Evolutionary conservation across 768 basidiomycete genomes (phyloP).

Genomic region (Hebeloma cylindrosporum): DNA sequence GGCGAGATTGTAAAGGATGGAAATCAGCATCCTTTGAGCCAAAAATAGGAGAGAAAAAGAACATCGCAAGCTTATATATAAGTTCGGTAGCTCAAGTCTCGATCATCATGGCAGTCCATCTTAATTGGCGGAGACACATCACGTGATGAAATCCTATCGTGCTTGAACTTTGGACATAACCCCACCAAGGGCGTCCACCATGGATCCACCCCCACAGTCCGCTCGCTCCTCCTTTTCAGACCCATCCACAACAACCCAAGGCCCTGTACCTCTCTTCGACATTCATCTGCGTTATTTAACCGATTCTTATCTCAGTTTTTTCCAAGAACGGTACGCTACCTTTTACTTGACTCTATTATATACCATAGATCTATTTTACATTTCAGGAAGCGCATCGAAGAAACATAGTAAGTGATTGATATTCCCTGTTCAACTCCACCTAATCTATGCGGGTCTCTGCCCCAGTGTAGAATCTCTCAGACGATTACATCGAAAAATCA

Average conservation of each 20-base stretch:
- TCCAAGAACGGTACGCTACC: conserved; percentile 71
- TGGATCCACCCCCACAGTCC: conserved; percentile 34
- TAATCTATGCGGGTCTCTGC: conserved; percentile 6
- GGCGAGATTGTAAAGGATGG: conserved; percentile 25
- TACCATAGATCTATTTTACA: conserved; percentile 20
- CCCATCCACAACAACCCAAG: conserved; percentile 33
- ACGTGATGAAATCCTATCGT: conserved; percentile 14
- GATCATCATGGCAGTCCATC: too few relatives aligned
- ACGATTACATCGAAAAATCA: conserved; percentile 71
- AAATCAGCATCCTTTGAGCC: conserved; percentile 31
- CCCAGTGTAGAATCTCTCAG: conserved; percentile 71
- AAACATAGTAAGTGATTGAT: conserved; percentile 63
- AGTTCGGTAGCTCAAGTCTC: too few relatives aligned
- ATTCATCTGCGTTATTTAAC: conserved; percentile 63
- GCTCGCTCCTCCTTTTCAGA: conserved; percentile 43
- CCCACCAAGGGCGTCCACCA: conserved; percentile 3
- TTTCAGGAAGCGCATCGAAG: conserved; percentile 78
- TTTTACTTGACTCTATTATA: conserved; percentile 14
- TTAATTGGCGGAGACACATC: conserved; percentile 3
- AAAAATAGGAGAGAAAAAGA: conserved; percentile 2
- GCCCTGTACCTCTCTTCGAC: conserved; percentile 73
- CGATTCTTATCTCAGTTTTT: conserved; percentile 81
- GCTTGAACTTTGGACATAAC: background rate
- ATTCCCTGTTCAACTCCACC: background rate
- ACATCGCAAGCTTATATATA: background rate